Evolutionary conservation across 352 stramenopile genomes (phyloP).

Genomic region (Phytopythium mirpurense): DNA sequence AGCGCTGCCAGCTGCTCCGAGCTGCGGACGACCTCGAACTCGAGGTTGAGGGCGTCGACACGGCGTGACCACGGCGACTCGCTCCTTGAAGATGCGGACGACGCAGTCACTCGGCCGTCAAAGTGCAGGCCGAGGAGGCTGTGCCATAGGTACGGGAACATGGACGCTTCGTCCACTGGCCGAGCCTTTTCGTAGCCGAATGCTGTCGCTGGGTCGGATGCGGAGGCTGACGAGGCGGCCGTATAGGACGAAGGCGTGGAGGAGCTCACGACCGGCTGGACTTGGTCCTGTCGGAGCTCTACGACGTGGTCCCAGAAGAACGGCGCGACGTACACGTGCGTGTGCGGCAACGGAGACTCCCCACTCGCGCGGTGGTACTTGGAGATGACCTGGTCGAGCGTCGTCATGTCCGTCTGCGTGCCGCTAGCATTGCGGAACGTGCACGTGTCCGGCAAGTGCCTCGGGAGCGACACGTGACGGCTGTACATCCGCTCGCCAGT

Average conservation of each 20-base stretch:
- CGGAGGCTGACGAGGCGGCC: not conserved
- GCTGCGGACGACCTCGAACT: constrained; percentile 36
- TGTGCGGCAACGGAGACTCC: constrained; percentile 5
- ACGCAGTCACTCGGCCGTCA: constrained; percentile 15
- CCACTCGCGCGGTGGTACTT: not conserved
- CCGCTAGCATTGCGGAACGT: constrained; percentile 26
- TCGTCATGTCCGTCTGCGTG: constrained; percentile 12
- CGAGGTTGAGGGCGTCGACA: constrained; percentile 22
- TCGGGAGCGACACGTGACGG: constrained; percentile 17
- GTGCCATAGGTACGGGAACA: constrained; percentile 63
- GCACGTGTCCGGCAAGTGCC: constrained; percentile 33
- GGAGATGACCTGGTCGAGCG: constrained; percentile 24
- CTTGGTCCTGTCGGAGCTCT: constrained; percentile 23
- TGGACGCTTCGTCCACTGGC: constrained; percentile 42
- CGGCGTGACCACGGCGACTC: constrained; percentile 18
- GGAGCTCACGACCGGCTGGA: constrained; percentile 16
- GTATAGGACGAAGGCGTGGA: not conserved
- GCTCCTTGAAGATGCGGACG: not conserved
- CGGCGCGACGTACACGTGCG: constrained; percentile 44
- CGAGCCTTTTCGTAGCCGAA: constrained; percentile 24
- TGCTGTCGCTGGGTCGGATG: not conserved
- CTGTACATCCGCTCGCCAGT: constrained; percentile 36
- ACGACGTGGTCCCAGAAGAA: constrained; percentile 36
- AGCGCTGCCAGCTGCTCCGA: constrained; percentile 26
- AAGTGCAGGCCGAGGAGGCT: constrained; percentile 45